Evolutionary conservation across 208 protist species (phyloP), one percentile per base, ranked within the genome.

Genomic region (Willaertia magna): DNA sequence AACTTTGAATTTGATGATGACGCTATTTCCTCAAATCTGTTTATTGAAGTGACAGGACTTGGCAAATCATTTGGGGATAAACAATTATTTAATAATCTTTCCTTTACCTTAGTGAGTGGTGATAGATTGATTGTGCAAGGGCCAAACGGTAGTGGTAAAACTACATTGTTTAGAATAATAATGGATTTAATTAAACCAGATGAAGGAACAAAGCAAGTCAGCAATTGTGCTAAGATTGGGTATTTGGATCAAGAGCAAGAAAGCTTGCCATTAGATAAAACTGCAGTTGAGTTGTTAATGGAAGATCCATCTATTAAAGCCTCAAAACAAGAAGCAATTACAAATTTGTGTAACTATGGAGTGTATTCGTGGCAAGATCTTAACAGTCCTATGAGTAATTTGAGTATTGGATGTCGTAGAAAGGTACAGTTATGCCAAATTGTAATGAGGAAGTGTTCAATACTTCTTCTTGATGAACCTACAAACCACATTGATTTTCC

Each of bases 81-180:
- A 76, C 67, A 7, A 18, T 18, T 76, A 3, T 76, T 76, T 20
- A 7, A 44, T n/a, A 90, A 94, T 74, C 84, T 74, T 14, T 88
- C 92, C 44, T 92, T 96, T 59, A 92, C 92, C 26, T 40, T 96
- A 4, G 91, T 95, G 22, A 76, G 67, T 44, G 67, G 67, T 43
- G 67, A 76, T 44, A 4, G n/a, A 76, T 26, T 76, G 6, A 44
- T 76, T 18, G 20, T 76, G 6, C 67, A 76, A 76, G 94, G 92
- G 40, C 88, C 91, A n/a, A 95, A 95, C 87, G 93, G 93, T 51
- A 87, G 90, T 12, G 92, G 92, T 82, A 94, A 94, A 55, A 91
- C 86, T 20, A 94, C 92, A 14, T 79, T 94, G 11, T 87, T 94
- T 40, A 93, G 88, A 34, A 86, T 94, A 1, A 46, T 93, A 18